Evolutionary conservation across 2,329 filamentous ascomycete genomes (phyloP).

Genomic region (Pseudopithomyces maydicus): DNA sequence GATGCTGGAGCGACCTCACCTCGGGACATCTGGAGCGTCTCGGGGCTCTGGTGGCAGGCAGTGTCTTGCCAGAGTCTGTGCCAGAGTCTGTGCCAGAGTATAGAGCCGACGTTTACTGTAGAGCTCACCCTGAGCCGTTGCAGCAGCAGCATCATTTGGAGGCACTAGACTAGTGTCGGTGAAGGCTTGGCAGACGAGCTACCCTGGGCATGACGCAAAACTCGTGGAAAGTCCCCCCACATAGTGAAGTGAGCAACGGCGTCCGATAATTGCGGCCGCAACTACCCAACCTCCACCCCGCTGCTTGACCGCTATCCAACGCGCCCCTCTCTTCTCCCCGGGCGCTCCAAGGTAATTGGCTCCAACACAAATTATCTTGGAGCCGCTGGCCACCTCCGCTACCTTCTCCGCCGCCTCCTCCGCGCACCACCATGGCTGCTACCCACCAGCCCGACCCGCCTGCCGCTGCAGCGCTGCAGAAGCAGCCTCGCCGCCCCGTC

Average conservation of each 20-base stretch:
- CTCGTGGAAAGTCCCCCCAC: constrained; percentile 1
- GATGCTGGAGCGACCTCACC: no score
- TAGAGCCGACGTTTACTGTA: no score
- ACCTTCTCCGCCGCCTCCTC: neutral
- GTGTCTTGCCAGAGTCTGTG: no score
- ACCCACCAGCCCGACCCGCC: constrained; percentile 28
- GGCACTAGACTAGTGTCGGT: no score
- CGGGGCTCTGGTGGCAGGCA: no score
- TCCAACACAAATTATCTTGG: constrained; percentile 46
- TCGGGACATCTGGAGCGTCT: no score
- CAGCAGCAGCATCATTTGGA: no score
- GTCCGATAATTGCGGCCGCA: constrained; percentile 1
- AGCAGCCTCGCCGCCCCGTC: constrained; percentile 29
- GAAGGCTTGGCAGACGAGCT: neutral
- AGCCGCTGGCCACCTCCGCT: constrained; percentile 38
- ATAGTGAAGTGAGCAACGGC: constrained; percentile 5
- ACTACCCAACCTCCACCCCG: constrained; percentile 16
- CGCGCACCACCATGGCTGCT: constrained; percentile 32
- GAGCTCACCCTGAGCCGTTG: no score
- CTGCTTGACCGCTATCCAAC: constrained; percentile 15
- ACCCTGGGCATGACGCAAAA: constrained; percentile 7
- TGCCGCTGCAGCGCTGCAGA: constrained; percentile 24
- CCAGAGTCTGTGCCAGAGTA: no score
- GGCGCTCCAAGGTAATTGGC: constrained; percentile 52
- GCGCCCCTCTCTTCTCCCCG: constrained; percentile 17